Conservation (phyloP, 2,329 filamentous ascomycete species). For the Pyrenophora teres region DNA sequence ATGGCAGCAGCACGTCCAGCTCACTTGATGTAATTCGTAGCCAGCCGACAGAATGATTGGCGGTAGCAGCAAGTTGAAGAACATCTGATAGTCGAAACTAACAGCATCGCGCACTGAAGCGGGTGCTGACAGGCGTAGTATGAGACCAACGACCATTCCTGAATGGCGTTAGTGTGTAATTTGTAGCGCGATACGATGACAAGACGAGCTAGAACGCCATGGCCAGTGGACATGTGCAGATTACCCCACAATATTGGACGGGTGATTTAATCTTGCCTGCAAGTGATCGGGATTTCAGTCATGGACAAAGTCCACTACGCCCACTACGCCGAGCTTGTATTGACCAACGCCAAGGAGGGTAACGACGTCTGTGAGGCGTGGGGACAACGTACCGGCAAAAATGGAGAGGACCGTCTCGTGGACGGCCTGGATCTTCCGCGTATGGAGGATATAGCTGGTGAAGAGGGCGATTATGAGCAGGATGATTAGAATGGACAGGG, state of each 20-base stretch:
- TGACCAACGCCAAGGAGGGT: constrained; percentile 7
- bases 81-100: constrained; percentile 98
- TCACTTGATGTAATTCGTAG: constrained; percentile 88
- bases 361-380: neutral
- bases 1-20: constrained; percentile 12
- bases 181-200: constrained; percentile 23
- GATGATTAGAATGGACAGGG: constrained; percentile 93
- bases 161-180: constrained; percentile 28
- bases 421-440: constrained; percentile 94
- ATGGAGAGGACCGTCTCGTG: constrained; percentile 99
- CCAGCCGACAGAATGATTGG: constrained; percentile 97
- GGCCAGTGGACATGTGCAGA: constrained; percentile 15
- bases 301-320: constrained; percentile 18
- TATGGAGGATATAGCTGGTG: constrained; percentile 94
- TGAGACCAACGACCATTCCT: constrained; percentile 95
- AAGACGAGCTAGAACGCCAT: constrained; percentile 18
- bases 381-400: constrained; percentile 72
- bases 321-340: constrained; percentile 13
- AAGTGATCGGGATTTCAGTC: constrained; percentile 8
- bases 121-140: constrained; percentile 79
- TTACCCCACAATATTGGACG: constrained; percentile 17
- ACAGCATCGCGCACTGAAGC: constrained; percentile 87
- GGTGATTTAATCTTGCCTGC: constrained; percentile 11
- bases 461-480: constrained; percentile 94
- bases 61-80: constrained; percentile 98